Conservation (phyloP, 1,284 basidiomycete species). For the Malassezia sympodialis region DNA sequence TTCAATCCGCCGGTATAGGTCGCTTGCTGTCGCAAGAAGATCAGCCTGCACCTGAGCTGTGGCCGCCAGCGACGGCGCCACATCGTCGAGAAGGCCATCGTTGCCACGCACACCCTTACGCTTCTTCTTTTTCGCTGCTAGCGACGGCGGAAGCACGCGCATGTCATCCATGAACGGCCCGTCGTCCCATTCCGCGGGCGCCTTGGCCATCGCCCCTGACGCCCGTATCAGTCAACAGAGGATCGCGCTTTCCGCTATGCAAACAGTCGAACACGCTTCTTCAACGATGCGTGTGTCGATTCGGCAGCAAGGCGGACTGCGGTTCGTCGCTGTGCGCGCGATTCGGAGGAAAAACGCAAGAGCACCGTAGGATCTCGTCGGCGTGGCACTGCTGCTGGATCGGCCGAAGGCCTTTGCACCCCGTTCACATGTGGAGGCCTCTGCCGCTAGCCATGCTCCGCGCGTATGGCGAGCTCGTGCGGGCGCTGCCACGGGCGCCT, state of each 20-base stretch:
- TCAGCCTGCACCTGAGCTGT: conserved; percentile 43
- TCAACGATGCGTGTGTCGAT: background rate
- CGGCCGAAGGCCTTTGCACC: background rate
- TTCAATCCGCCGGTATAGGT: conserved; percentile 45
- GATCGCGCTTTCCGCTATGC: background rate
- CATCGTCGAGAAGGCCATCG: background rate
- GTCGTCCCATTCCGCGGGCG: conserved; percentile 10
- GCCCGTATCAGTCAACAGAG: background rate
- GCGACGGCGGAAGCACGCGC: background rate
- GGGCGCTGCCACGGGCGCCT: background rate
- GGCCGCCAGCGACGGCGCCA: conserved; percentile 22
- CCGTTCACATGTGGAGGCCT: background rate
- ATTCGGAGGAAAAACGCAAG: background rate
- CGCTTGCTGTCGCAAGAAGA: conserved; percentile 42
- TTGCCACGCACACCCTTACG: background rate
- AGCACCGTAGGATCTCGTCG: background rate
- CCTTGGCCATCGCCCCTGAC: conserved; percentile 12
- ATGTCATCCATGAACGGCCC: background rate
- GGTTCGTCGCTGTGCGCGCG: background rate
- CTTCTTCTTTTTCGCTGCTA: conserved; percentile 16
- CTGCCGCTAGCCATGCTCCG: background rate
- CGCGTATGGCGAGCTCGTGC: background rate
- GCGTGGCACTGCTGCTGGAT: background rate
- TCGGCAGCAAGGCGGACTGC: background rate
- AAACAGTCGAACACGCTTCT: background rate